Evolutionary conservation across 306 rosid genomes (phyloP).

Genomic region (Betula pendula): DNA sequence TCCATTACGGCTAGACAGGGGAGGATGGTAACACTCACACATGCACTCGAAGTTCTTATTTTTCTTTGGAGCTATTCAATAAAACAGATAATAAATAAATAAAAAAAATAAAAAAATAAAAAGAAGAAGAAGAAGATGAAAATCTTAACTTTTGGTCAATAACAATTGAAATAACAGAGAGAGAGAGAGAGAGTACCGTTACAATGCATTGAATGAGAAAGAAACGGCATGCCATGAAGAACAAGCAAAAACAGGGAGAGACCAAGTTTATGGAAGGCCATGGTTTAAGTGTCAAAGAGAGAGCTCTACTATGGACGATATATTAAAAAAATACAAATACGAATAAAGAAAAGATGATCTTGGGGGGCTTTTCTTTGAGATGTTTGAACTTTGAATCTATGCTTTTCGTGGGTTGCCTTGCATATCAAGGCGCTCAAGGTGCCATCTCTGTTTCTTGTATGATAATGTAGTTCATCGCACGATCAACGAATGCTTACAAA

Average conservation of each 20-base stretch:
- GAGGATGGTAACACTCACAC: too few species aligned
- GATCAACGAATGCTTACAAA: too few species aligned
- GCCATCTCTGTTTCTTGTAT: background rate
- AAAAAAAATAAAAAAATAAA: too few species aligned
- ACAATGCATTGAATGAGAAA: conserved; percentile 1
- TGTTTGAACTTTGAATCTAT: conserved; percentile 9
- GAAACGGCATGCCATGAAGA: conserved; percentile 6
- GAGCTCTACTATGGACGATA: background rate
- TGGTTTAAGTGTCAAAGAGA: background rate
- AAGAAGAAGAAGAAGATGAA: too few species aligned
- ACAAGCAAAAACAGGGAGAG: conserved; percentile 7
- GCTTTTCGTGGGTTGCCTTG: conserved; percentile 18
- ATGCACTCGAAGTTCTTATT: too few species aligned
- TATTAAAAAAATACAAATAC: background rate
- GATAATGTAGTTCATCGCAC: too few species aligned
- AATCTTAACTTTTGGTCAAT: too few species aligned
- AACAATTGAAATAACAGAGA: too few species aligned
- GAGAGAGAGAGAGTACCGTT: conserved; percentile 2
- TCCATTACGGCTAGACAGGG: too few species aligned
- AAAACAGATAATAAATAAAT: too few species aligned
- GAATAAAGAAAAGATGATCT: background rate
- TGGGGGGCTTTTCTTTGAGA: background rate
- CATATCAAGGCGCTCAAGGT: background rate
- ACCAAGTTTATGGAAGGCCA: conserved; percentile 19
- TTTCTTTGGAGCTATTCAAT: background rate